Conservation (phyloP, 441 rosid species). For the Croton setiger region DNA sequence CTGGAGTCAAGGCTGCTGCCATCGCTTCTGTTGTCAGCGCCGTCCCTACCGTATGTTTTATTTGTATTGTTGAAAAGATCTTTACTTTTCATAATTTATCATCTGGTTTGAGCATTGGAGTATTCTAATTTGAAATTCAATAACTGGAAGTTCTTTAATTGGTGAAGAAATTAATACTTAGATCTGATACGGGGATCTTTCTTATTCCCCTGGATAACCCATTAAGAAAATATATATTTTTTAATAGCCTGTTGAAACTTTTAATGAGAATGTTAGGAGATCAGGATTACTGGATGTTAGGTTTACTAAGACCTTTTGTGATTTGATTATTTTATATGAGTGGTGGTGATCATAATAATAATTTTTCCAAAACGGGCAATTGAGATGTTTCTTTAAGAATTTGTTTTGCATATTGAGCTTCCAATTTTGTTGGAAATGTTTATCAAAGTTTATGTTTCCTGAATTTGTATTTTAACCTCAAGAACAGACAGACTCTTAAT, state of each 20-base stretch:
- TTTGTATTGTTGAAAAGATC: neutral
- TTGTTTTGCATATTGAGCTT: too few relatives aligned
- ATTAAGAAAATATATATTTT: neutral
- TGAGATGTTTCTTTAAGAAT: too few relatives aligned
- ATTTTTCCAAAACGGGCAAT: neutral
- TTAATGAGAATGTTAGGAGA: neutral
- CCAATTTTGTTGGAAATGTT: too few relatives aligned
- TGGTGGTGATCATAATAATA: too few relatives aligned
- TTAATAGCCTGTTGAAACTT: neutral
- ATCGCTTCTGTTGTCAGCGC: constrained; percentile 43
- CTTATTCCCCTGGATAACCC: neutral
- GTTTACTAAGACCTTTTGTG: neutral
- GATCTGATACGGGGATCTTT: neutral
- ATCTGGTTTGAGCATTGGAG: neutral
- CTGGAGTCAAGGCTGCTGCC: constrained; percentile 66
- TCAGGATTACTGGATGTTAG: neutral
- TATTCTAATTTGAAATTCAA: neutral
- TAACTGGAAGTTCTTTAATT: neutral
- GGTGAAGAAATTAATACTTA: neutral
- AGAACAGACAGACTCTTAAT: neutral
- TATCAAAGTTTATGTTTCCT: too few relatives aligned
- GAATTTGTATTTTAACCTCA: neutral
- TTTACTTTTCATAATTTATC: neutral
- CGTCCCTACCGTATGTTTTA: constrained; percentile 49
- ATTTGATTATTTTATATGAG: constrained; percentile 1